Evolutionary conservation across 192 early-diverging fungal genomes (phyloP).

Genomic region (Backusella westeae): DNA sequence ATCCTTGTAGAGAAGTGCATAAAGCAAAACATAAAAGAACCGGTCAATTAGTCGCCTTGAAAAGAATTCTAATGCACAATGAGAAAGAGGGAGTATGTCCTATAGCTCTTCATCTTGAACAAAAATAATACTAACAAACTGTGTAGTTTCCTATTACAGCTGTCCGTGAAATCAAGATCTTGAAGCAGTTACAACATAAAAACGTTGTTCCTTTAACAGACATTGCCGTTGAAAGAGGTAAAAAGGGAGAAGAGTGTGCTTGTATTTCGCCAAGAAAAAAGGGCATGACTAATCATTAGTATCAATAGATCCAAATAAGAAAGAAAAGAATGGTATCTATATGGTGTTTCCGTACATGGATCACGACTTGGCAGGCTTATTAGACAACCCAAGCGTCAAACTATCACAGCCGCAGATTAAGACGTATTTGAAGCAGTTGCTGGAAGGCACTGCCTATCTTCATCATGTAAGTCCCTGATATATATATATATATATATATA

Average conservation of each 20-base stretch:
- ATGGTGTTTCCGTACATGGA: constrained; percentile 99
- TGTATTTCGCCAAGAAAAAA: neutral
- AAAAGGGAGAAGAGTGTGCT: neutral
- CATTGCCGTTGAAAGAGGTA: constrained; percentile 70
- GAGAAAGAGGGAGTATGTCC: constrained; percentile 75
- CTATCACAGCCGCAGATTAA: constrained; percentile 78
- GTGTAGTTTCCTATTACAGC: constrained; percentile 86
- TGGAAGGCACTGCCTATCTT: constrained; percentile 88
- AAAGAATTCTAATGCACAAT: constrained; percentile 93
- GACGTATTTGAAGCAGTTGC: constrained; percentile 86
- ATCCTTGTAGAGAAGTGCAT: constrained; percentile 74
- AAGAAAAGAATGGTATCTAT: constrained; percentile 66
- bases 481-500: neutral
- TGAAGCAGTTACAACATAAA: constrained; percentile 78
- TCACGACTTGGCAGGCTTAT: constrained; percentile 91
- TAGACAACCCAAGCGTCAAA: constrained; percentile 83
- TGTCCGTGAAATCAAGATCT: constrained; percentile 93
- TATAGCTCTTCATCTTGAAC: neutral
- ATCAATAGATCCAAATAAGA: constrained; percentile 4
- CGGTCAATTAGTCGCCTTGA: constrained; percentile 77
- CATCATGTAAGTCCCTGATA: constrained; percentile 51
- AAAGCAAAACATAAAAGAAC: constrained; percentile 75
- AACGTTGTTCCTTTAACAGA: constrained; percentile 78
- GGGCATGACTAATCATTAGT: neutral
- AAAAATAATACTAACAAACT: neutral